Base-by-base conservation (phyloP, 1,139 yeast genomes). In the Sugiyamaella pinicola region DNA sequence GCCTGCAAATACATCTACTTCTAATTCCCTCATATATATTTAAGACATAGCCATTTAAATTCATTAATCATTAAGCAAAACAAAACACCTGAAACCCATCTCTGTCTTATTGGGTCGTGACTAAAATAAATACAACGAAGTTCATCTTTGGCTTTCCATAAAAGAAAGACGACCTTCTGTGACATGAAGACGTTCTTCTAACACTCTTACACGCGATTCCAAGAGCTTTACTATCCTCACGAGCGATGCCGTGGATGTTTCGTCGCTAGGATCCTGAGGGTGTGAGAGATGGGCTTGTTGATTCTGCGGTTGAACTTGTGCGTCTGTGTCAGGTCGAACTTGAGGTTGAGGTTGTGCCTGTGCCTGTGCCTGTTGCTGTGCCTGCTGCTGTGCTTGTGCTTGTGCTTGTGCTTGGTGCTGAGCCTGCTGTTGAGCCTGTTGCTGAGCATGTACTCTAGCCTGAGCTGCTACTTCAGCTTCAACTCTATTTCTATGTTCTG, bases 121-220 rank as follows among this genome's bases (percentile, higher is more conserved):
- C 15, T 12, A 22, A 39, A 26, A 31, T 31, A 31, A 43, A 43
- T 33, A 43, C 31, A 43, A 19, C 17, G 12, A 31, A 7, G 15
- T 15, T 46, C 35, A 46, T 17, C 47, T 21, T 34, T 49, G 51
- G 24, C 52, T 46, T 43, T 66, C 69, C 29, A 64, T 54, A n/a
- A 55, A 55, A 12, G 65, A 61, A 9, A 67, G 55, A 18, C 70
- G 58, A 34, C 61, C 61, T 51, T 69, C 72, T 2, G 71, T 61
- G 29, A 63, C 62, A 37, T 64, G 60, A 24, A 69, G 56, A 24
- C 71, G 61, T 31, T 64, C 68, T 54, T 69, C 72, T 17, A 69
- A 56, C 17, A 64, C 62, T 24, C 65, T 56, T 12, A 69, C 59
- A 4, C 70, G 60, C 19, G 62, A 58, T 47, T 69, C 71, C 35